A percentile compares a stretch with the other conserved stretches of the same genome.
Evolutionary conservation across 1,284 basidiomycete species (phyloP).

Genomic region (Ganoderma resinaceum): DNA sequence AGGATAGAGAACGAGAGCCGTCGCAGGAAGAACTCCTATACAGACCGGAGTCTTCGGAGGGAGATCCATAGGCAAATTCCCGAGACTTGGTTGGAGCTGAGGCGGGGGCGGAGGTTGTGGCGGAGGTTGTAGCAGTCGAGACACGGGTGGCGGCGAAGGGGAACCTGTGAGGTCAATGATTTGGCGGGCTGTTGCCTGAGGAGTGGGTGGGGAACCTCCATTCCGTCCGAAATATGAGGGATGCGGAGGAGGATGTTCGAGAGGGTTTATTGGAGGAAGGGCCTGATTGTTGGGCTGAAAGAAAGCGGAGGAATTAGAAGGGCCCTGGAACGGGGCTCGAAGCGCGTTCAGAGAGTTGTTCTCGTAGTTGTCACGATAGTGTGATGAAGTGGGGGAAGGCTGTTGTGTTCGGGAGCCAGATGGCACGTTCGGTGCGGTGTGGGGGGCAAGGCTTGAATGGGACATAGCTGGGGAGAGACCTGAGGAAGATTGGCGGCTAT

Average conservation of each 20-base stretch:
- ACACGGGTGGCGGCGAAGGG: conserved; percentile 69
- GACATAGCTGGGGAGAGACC: conserved; percentile 43
- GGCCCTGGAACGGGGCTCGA: conserved; percentile 35
- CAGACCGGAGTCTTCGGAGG: conserved; percentile 84
- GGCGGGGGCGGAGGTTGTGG: conserved; percentile 26
- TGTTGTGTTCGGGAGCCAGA: conserved; percentile 17
- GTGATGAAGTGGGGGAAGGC: conserved; percentile 10
- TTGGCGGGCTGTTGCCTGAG: conserved; percentile 43
- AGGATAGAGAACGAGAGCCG: conserved; percentile 88
- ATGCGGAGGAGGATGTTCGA: conserved; percentile 14
- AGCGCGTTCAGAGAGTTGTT: conserved; percentile 29
- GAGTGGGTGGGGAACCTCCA: conserved; percentile 4
- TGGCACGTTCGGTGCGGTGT: conserved; percentile 11
- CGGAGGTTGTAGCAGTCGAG: conserved; percentile 25
- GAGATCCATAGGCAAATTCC: conserved; percentile 49
- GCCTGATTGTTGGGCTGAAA: conserved; percentile 36
- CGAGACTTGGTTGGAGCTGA: conserved; percentile 22
- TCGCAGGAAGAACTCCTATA: conserved; percentile 85
- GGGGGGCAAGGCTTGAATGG: conserved; percentile 34
- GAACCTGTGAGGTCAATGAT: conserved; percentile 82
- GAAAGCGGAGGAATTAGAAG: conserved; percentile 43
- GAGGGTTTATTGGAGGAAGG: conserved; percentile 29
- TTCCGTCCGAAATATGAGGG: background rate
- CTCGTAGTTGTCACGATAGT: conserved; percentile 22
- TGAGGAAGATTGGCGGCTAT: conserved; percentile 36